These are phyloP conservation scores for Fagopyrum tataricum DNA, from an alignment of 148 eudicot species.

Conservation along the genomic window DNA sequence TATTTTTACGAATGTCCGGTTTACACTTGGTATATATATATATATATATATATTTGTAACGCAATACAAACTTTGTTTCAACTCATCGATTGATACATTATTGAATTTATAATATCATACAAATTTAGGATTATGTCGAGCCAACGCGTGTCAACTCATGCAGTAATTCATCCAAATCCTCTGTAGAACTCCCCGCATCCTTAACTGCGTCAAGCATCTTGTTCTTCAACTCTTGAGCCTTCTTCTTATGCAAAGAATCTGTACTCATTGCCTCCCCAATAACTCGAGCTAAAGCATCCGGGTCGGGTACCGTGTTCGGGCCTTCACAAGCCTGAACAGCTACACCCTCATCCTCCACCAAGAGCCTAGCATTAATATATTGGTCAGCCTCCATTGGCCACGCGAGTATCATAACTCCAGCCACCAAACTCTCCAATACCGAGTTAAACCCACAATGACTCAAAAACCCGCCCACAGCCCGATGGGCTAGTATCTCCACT, in stretches of 20 bases:
- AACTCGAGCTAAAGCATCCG: constrained; percentile 25
- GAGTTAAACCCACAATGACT: constrained; percentile 18
- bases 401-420: constrained; percentile 33
- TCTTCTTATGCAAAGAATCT: constrained; percentile 15
- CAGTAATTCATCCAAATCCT: neutral
- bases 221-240: constrained; percentile 20
- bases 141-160: neutral
- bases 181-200: neutral
- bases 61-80: too few relatives aligned
- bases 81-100: too few relatives aligned
- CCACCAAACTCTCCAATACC: constrained; percentile 31
- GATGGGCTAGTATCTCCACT: constrained; percentile 10
- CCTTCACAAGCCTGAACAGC: constrained; percentile 31
- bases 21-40: too few relatives aligned
- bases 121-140: too few relatives aligned
- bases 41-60: too few relatives aligned
- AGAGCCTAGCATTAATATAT: constrained; percentile 27
- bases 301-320: constrained; percentile 22
- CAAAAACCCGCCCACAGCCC: constrained; percentile 13
- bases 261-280: constrained; percentile 23
- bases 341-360: constrained; percentile 30
- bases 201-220: neutral
- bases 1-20: too few relatives aligned
- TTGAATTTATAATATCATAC: too few relatives aligned
- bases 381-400: constrained; percentile 53